Evolutionary conservation across 257 asterid genomes (phyloP).

Genomic region (Ilex asprella): DNA sequence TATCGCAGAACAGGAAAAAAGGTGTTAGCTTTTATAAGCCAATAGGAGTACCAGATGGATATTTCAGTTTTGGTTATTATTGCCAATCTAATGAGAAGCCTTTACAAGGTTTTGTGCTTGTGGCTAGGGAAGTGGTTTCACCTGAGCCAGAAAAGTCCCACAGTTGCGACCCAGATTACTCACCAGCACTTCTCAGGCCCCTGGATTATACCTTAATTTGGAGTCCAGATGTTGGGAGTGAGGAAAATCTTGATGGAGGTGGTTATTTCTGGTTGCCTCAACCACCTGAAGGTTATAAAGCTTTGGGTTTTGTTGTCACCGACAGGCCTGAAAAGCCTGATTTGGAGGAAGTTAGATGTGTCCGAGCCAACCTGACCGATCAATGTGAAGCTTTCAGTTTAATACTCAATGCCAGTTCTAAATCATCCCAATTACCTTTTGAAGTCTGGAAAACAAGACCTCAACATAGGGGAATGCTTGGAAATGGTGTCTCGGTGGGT

Average conservation of each 20-base stretch:
- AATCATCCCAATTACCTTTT: conserved; percentile 36
- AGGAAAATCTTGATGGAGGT: conserved; percentile 36
- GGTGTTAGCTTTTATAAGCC: conserved; percentile 80
- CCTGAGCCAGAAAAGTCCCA: conserved; percentile 15
- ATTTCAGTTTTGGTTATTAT: conserved; percentile 64
- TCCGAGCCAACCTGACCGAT: conserved; percentile 69
- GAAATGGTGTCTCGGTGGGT: conserved; percentile 67
- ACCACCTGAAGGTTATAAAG: conserved; percentile 65
- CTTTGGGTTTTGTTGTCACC: conserved; percentile 70
- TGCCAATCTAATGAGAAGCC: conserved; percentile 72
- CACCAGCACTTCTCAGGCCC: conserved; percentile 57
- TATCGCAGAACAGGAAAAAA: conserved; percentile 37
- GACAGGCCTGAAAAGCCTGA: conserved; percentile 56
- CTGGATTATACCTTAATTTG: conserved; percentile 64
- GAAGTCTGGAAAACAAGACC: conserved; percentile 60
- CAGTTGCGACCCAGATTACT: conserved; percentile 7
- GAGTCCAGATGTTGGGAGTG: conserved; percentile 52
- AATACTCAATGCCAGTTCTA: conserved; percentile 37
- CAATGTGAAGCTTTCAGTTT: conserved; percentile 43
- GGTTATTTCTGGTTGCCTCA: conserved; percentile 79
- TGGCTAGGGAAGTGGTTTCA: conserved; percentile 42
- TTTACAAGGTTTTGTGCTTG: conserved; percentile 71
- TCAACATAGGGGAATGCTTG: conserved; percentile 51
- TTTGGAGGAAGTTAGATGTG: conserved; percentile 54
- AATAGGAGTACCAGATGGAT: conserved; percentile 52